phyloP scores from a whole-genome alignment of 345 rosid genomes.

The Adansonia digitata region DNA sequence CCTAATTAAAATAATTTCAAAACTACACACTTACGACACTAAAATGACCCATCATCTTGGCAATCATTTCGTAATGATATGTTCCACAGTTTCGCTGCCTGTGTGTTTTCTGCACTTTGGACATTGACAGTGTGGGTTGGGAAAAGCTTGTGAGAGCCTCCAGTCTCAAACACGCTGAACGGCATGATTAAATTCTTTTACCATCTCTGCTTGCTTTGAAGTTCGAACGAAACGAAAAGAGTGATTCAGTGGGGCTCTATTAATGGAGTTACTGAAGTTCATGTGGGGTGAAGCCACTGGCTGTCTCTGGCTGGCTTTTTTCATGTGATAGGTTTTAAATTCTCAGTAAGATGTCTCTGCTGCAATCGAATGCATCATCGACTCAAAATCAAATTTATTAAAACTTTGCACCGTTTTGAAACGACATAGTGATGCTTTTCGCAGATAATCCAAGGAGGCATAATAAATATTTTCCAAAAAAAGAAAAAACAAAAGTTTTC shows the following conservation, averaged over 20 bases:
- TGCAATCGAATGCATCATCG: not conserved
- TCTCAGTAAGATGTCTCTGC: not conserved
- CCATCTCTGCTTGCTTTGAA: not conserved
- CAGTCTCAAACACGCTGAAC: not conserved
- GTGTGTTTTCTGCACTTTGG: not conserved
- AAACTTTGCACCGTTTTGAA: no score
- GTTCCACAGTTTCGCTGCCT: not conserved
- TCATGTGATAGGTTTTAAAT: not conserved
- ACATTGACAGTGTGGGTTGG: not conserved
- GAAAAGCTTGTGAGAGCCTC: not conserved
- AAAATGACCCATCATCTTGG: not conserved
- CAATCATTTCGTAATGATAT: constrained; percentile 36
- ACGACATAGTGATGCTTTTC: not conserved
- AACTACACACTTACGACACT: no score
- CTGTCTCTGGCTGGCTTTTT: not conserved
- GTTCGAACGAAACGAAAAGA: no score
- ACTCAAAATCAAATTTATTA: no score
- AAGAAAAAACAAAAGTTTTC: not conserved
- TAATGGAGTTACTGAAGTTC: not conserved
- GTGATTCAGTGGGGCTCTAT: not conserved
- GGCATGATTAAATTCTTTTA: not conserved
- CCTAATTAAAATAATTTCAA: no score
- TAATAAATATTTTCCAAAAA: no score
- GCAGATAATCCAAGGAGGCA: not conserved
- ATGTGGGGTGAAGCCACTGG: constrained; percentile 2